phyloP scores from a whole-genome alignment of 768 basidiomycete species.

The Lactarius evosmus region DNA sequence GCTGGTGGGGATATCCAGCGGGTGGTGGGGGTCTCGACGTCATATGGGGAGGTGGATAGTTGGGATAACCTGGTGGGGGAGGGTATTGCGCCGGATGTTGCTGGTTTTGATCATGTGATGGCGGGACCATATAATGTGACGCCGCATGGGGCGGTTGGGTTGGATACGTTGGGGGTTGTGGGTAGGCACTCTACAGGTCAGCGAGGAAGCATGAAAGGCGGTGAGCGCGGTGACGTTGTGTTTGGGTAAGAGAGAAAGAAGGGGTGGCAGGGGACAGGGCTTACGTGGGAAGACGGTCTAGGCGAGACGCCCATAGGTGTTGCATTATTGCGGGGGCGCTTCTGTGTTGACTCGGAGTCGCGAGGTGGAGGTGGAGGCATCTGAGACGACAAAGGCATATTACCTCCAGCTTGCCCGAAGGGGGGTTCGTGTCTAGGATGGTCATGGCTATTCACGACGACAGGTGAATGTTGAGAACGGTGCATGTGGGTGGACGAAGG shows the following conservation, averaged over 20 bases:
- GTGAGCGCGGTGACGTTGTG: slow-evolving; percentile 10
- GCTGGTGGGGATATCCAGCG: slow-evolving; percentile 29
- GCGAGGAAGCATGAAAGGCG: slow-evolving; percentile 30
- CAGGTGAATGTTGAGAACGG: slow-evolving; percentile 28
- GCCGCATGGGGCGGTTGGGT: slow-evolving; percentile 39
- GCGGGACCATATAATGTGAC: slow-evolving; percentile 39
- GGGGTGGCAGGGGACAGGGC: slow-evolving; percentile 28
- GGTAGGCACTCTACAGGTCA: slow-evolving; percentile 15
- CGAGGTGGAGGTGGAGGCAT: slow-evolving; percentile 30
- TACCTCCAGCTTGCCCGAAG: slow-evolving; percentile 39
- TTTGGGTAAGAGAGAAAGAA: not conserved
- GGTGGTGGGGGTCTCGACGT: slow-evolving; percentile 29
- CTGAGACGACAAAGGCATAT: slow-evolving; percentile 26
- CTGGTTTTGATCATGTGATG: slow-evolving; percentile 45
- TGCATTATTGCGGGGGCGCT: slow-evolving; percentile 42
- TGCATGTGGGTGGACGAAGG: slow-evolving; percentile 25
- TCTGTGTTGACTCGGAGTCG: slow-evolving; percentile 39
- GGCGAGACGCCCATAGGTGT: slow-evolving; percentile 44
- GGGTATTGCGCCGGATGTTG: slow-evolving; percentile 40
- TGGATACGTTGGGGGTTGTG: slow-evolving; percentile 37
- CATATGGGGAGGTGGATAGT: slow-evolving; percentile 26
- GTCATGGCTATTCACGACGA: slow-evolving; percentile 30
- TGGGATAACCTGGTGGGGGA: slow-evolving; percentile 40
- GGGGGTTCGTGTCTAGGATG: slow-evolving; percentile 41
- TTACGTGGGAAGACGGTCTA: slow-evolving; percentile 50